Conservation (phyloP, 257 asterid species). For the Rubia yunnanensis region DNA sequence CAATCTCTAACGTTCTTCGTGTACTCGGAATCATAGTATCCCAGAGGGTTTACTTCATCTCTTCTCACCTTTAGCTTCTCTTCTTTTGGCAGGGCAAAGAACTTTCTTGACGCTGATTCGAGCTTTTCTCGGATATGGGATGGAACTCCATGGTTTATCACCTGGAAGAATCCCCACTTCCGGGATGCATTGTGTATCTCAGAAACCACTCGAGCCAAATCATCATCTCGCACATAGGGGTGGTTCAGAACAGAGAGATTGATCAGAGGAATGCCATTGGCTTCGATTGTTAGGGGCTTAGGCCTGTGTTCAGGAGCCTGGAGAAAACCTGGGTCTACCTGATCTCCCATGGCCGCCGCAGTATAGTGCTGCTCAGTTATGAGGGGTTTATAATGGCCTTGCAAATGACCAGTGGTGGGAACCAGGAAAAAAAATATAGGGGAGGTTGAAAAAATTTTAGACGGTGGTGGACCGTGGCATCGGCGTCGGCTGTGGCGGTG, state of each 20-base stretch:
- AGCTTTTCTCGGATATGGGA: slow-evolving; percentile 29
- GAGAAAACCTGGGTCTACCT: slow-evolving; percentile 38
- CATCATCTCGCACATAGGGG: slow-evolving; percentile 6
- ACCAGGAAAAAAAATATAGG: too few relatives aligned
- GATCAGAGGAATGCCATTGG: slow-evolving; percentile 51
- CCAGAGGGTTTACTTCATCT: slow-evolving; percentile 1
- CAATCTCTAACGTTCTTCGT: slow-evolving; percentile 39
- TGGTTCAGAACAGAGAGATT: slow-evolving; percentile 38
- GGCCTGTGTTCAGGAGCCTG: slow-evolving; percentile 63
- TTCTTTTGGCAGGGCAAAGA: slow-evolving; percentile 46
- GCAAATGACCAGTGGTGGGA: too few relatives aligned
- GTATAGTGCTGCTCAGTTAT: neutral
- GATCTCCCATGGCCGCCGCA: slow-evolving; percentile 34
- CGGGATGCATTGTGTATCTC: slow-evolving; percentile 48
- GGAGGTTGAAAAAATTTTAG: too few relatives aligned
- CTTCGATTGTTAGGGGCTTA: slow-evolving; percentile 29
- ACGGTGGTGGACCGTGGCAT: too few relatives aligned
- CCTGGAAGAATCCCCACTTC: slow-evolving; percentile 73
- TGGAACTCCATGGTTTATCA: slow-evolving; percentile 73
- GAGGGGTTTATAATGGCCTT: too few relatives aligned
- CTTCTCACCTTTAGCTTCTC: slow-evolving; percentile 39
- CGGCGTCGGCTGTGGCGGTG: too few relatives aligned
- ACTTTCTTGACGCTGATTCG: slow-evolving; percentile 35
- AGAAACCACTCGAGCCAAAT: slow-evolving; percentile 28
- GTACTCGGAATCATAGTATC: neutral